Evolutionary conservation across 495 filamentous ascomycete genomes (phyloP).

Genomic region (Talaromyces trachyspermus): DNA sequence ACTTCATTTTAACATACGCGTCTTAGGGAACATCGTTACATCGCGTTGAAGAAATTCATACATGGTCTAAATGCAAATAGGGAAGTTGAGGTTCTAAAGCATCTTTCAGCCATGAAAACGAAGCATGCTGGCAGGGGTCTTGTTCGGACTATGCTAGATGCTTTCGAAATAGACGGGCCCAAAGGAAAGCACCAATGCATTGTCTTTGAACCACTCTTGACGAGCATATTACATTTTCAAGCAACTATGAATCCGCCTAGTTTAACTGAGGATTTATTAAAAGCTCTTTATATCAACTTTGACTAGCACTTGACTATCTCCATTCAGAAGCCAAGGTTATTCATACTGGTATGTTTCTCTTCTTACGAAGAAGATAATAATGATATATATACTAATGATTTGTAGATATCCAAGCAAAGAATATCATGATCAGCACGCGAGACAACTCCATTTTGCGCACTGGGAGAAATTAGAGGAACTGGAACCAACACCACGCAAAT

Average conservation of each 20-base stretch:
- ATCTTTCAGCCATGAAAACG: constrained; percentile 17
- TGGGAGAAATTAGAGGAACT: constrained; percentile 18
- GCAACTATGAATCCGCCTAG: constrained; percentile 11
- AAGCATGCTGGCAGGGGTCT: constrained; percentile 21
- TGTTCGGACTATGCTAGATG: constrained; percentile 28
- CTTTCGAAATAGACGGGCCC: constrained; percentile 25
- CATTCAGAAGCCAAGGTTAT: constrained; percentile 30
- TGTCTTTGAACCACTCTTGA: constrained; percentile 15
- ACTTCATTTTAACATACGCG: constrained; percentile 8
- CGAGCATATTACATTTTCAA: constrained; percentile 12
- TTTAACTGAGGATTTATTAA: constrained; percentile 11
- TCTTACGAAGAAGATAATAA: background rate
- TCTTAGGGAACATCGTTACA: constrained; percentile 23
- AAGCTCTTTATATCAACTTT: constrained; percentile 9
- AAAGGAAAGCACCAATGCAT: constrained; percentile 31
- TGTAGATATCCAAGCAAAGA: constrained; percentile 35
- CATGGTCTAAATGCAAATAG: constrained; percentile 10
- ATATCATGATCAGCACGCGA: constrained; percentile 29
- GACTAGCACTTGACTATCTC: constrained; percentile 28
- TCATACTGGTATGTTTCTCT: constrained; percentile 25
- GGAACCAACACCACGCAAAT: constrained; percentile 23
- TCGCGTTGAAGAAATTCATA: constrained; percentile 30
- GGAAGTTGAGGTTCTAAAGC: constrained; percentile 27
- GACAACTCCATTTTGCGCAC: constrained; percentile 26
- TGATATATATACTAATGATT: background rate